phyloP scores from a whole-genome alignment of 1,284 basidiomycete species.

The Marasmius fiardii region DNA sequence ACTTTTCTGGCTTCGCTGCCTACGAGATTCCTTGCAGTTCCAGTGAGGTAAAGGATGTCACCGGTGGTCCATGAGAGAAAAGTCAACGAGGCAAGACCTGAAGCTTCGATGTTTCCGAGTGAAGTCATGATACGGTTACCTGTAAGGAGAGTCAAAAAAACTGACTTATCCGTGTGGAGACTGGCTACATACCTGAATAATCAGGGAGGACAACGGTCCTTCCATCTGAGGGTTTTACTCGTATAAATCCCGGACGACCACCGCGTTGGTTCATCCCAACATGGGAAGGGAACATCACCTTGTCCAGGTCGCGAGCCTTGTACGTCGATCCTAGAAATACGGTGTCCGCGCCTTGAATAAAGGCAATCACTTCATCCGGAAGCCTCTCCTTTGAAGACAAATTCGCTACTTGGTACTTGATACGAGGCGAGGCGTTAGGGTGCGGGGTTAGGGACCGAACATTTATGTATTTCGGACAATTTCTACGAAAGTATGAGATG shows the following conservation, averaged over 20 bases:
- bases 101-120: constrained; percentile 60
- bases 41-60: constrained; percentile 60
- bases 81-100: constrained; percentile 50
- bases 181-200: constrained; percentile 45
- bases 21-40: constrained; percentile 48
- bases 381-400: constrained; percentile 38
- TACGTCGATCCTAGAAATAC: constrained; percentile 56
- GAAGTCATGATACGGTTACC: constrained; percentile 61
- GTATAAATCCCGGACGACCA: constrained; percentile 56
- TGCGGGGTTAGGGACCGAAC: constrained; percentile 44
- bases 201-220: constrained; percentile 58
- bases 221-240: constrained; percentile 50
- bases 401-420: constrained; percentile 31
- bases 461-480: constrained; percentile 68
- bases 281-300: constrained; percentile 44
- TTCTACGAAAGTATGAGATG: constrained; percentile 32
- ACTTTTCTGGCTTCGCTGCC: constrained; percentile 42
- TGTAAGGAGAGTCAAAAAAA: constrained; percentile 19
- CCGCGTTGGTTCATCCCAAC: constrained; percentile 64
- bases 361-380: constrained; percentile 42
- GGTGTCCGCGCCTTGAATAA: constrained; percentile 50
- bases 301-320: constrained; percentile 32
- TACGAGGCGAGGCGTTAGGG: constrained; percentile 31
- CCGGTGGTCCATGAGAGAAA: constrained; percentile 55
- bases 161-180: background rate